Conservation (phyloP, 805 yeast genomes). For the Cyberlindnera veronae region DNA sequence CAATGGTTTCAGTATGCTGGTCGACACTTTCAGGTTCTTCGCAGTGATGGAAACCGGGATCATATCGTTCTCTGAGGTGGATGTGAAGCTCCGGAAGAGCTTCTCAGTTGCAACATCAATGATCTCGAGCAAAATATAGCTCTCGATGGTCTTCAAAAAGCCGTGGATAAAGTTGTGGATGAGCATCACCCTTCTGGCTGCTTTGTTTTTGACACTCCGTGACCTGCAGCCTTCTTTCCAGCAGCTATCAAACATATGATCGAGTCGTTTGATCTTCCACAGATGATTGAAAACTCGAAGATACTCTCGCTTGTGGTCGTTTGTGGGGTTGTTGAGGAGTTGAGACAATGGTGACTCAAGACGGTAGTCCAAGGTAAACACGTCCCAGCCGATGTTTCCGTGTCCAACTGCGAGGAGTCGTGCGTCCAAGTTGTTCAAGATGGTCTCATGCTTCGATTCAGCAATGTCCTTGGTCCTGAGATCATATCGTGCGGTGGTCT, state of each 20-base stretch:
- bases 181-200: conserved; percentile 21
- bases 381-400: conserved; percentile 85
- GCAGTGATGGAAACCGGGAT: conserved; percentile 9
- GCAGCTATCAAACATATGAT: conserved; percentile 44
- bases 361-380: conserved; percentile 80
- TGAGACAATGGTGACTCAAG: conserved; percentile 49
- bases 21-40: conserved; percentile 26
- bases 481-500: conserved; percentile 45
- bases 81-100: conserved; percentile 9
- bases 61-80: conserved; percentile 25
- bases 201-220: conserved; percentile 16
- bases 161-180: conserved; percentile 32
- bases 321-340: conserved; percentile 48
- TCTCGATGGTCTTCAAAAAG: conserved; percentile 31
- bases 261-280: conserved; percentile 71
- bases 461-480: conserved; percentile 22
- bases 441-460: conserved; percentile 24
- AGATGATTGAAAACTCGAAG: conserved; percentile 79
- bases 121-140: conserved; percentile 30
- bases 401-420: conserved; percentile 71
- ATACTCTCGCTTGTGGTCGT: conserved; percentile 53
- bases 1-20: conserved; percentile 31
- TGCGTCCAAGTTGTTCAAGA: conserved; percentile 68
- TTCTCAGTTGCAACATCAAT: conserved; percentile 22
- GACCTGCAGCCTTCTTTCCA: conserved; percentile 38